phyloP scores from a whole-genome alignment of 257 asterid genomes.

The Solanum ossicruentum region DNA sequence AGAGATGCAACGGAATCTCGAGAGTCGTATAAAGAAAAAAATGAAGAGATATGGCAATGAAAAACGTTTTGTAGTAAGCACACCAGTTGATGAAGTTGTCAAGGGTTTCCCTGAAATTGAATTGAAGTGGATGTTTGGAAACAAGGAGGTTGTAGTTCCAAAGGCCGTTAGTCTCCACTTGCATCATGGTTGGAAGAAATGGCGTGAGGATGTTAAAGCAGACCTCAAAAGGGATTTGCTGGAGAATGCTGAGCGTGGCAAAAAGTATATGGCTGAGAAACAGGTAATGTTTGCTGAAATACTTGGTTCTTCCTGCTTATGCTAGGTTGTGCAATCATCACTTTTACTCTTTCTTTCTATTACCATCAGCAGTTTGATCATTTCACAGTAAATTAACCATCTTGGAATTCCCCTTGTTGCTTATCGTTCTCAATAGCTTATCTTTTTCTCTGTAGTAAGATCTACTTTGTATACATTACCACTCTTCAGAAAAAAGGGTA shows the following conservation, averaged over 20 bases:
- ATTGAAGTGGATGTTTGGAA: slow-evolving; percentile 91
- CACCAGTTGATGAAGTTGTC: slow-evolving; percentile 77
- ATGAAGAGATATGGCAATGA: slow-evolving; percentile 73
- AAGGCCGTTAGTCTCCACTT: slow-evolving; percentile 55
- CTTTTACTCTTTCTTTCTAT: neutral
- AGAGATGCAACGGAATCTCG: slow-evolving; percentile 68
- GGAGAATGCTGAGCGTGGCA: slow-evolving; percentile 67
- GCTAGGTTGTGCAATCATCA: neutral
- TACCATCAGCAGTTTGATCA: neutral
- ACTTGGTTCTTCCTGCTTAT: neutral
- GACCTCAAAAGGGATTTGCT: slow-evolving; percentile 50
- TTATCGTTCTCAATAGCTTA: neutral
- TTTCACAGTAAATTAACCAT: neutral
- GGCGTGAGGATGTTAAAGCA: slow-evolving; percentile 74
- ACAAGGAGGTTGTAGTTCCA: slow-evolving; percentile 62
- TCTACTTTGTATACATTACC: neutral
- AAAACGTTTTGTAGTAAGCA: slow-evolving; percentile 49
- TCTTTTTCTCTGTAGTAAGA: neutral
- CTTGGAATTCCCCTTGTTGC: neutral
- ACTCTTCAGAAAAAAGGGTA: neutral
- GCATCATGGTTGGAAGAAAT: slow-evolving; percentile 82
- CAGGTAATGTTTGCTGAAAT: slow-evolving; percentile 46
- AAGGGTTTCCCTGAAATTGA: slow-evolving; percentile 88
- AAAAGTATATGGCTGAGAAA: slow-evolving; percentile 77
- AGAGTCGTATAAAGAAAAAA: slow-evolving; percentile 44